phyloP scores from a whole-genome alignment of 768 basidiomycete species.

The Dioszegia hungarica region DNA sequence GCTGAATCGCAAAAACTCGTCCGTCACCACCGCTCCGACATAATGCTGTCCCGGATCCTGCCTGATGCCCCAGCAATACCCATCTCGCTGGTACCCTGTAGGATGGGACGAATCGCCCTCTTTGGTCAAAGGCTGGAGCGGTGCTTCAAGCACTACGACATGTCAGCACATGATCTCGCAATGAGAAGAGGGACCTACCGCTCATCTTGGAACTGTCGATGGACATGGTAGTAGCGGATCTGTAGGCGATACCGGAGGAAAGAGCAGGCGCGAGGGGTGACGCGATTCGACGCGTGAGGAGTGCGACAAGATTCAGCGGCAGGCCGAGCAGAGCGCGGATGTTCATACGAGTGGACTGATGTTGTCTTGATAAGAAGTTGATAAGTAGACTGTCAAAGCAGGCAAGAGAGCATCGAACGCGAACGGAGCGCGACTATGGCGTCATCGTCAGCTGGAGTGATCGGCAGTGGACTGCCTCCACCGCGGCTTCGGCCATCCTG shows the following conservation, averaged over 20 bases:
- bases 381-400: too few relatives aligned
- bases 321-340: background rate
- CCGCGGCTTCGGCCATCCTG: too few relatives aligned
- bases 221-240: conserved; percentile 33
- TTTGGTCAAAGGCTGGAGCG: conserved; percentile 30
- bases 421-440: too few relatives aligned
- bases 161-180: background rate
- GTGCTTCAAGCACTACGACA: conserved; percentile 33
- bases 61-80: conserved; percentile 34
- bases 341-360: background rate
- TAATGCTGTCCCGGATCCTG: conserved; percentile 44
- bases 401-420: too few relatives aligned
- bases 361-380: too few relatives aligned
- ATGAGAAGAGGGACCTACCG: conserved; percentile 14
- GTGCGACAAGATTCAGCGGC: conserved; percentile 2
- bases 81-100: conserved; percentile 36
- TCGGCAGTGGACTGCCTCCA: too few relatives aligned
- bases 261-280: background rate
- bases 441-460: too few relatives aligned
- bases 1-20: conserved; percentile 44
- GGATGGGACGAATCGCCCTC: conserved; percentile 36
- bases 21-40: conserved; percentile 40
- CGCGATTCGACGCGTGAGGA: conserved; percentile 1
- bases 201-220: conserved; percentile 31
- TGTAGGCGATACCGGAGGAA: background rate